Evolutionary conservation across 768 basidiomycete species (phyloP).

Genomic region (Leccinum broughii): DNA sequence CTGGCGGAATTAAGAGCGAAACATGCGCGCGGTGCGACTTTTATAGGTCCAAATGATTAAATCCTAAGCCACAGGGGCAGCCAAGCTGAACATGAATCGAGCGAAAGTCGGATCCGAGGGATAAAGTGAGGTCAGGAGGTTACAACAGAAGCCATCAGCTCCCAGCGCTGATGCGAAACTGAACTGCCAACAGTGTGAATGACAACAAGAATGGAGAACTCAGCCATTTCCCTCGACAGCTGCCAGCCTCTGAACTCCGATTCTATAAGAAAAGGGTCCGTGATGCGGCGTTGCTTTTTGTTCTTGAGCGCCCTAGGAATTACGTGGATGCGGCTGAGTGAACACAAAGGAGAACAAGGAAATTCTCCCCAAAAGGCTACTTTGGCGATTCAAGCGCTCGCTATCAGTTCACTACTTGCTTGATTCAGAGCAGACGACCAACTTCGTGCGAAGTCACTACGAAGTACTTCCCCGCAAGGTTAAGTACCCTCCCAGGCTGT

Average conservation of each 20-base stretch:
- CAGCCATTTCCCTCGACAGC: conserved; percentile 15
- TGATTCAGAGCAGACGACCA: neutral
- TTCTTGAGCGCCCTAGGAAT: conserved; percentile 7
- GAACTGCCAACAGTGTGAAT: conserved; percentile 8
- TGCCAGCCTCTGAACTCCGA: conserved; percentile 7
- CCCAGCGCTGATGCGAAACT: conserved; percentile 7
- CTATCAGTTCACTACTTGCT: neutral
- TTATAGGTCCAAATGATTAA: conserved; percentile 25
- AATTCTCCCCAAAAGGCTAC: neutral
- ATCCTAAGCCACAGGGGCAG: conserved; percentile 32
- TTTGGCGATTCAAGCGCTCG: neutral
- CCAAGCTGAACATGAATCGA: conserved; percentile 13
- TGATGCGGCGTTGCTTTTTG: conserved; percentile 14
- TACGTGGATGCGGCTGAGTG: conserved; percentile 6
- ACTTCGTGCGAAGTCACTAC: neutral
- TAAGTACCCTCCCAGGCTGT: neutral
- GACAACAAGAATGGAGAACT: conserved; percentile 25
- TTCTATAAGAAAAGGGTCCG: conserved; percentile 7
- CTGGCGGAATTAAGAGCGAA: conserved; percentile 10
- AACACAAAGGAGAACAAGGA: neutral
- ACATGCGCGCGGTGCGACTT: conserved; percentile 22
- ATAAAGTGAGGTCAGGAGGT: conserved; percentile 15
- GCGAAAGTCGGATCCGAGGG: conserved; percentile 17
- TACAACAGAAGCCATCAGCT: conserved; percentile 10
- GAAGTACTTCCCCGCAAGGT: neutral